These are phyloP conservation scores for Eutypa lata DNA, from an alignment of 2,329 filamentous ascomycete genomes.

Conservation along the genomic window DNA sequence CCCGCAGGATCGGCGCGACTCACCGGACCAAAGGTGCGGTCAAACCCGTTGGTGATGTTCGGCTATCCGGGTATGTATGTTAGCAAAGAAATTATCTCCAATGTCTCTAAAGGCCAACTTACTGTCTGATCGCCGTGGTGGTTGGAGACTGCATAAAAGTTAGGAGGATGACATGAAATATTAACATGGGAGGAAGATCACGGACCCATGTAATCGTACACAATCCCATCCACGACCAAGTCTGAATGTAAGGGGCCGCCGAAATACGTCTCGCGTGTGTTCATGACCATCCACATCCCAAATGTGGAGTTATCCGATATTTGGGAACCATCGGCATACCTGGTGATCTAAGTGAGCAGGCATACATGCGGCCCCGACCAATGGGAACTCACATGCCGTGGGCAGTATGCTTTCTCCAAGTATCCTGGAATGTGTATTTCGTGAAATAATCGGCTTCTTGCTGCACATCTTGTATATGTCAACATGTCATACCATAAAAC, in stretches of 20 bases:
- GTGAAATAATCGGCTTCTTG: constrained; percentile 61
- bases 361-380: not conserved
- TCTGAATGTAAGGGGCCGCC: constrained; percentile 62
- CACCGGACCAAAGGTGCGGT: constrained; percentile 58
- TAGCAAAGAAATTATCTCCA: not conserved
- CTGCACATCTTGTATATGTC: constrained; percentile 36
- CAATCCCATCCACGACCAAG: constrained; percentile 60
- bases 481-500: not conserved
- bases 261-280: constrained; percentile 61
- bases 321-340: constrained; percentile 47
- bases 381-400: constrained; percentile 42
- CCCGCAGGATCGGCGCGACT: constrained; percentile 8
- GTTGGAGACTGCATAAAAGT: constrained; percentile 45
- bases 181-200: not conserved
- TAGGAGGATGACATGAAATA: constrained; percentile 6
- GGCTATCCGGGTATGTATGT: constrained; percentile 30
- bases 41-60: constrained; percentile 63
- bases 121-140: constrained; percentile 58
- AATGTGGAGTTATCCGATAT: constrained; percentile 50
- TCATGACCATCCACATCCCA: constrained; percentile 63
- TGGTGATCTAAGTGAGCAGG: constrained; percentile 8
- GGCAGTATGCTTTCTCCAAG: constrained; percentile 55
- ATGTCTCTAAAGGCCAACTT: constrained; percentile 4
- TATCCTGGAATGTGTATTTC: constrained; percentile 61
- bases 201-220: constrained; percentile 58